Conservation (phyloP, 768 basidiomycete genomes). For the Mycena leptocephala region DNA sequence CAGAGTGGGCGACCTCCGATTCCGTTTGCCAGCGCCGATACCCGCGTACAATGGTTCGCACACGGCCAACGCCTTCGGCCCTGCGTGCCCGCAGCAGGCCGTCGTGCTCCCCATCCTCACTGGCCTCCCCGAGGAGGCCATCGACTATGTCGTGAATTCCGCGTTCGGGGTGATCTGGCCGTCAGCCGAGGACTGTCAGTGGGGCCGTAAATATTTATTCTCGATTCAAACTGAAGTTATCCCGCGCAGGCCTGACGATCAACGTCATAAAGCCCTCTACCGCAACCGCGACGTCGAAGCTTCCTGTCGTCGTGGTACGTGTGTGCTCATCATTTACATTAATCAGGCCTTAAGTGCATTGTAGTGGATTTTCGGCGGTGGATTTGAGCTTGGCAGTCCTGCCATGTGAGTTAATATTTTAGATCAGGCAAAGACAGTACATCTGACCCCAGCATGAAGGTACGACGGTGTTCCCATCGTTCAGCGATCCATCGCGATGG, state of each 20-base stretch:
- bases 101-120: constrained; percentile 49
- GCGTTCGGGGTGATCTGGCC: constrained; percentile 46
- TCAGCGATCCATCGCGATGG: constrained; percentile 58
- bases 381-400: constrained; percentile 40
- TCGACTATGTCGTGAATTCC: constrained; percentile 48
- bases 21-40: constrained; percentile 59
- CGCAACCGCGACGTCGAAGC: constrained; percentile 51
- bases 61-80: constrained; percentile 59
- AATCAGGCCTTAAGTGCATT: not conserved
- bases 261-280: constrained; percentile 63
- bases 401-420: constrained; percentile 26
- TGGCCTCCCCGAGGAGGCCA: constrained; percentile 45
- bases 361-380: constrained; percentile 66
- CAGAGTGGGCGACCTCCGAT: constrained; percentile 43
- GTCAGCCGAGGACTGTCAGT: constrained; percentile 62
- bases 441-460: constrained; percentile 36
- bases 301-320: constrained; percentile 68
- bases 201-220: not conserved
- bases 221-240: not conserved
- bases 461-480: constrained; percentile 62
- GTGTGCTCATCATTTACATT: not conserved
- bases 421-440: not conserved
- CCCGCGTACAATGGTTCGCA: constrained; percentile 55
- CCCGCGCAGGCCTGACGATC: constrained; percentile 56
- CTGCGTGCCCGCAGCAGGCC: constrained; percentile 65